phyloP scores from a whole-genome alignment of 371 early-diverging fungal species.

The Nematocida sp. region DNA sequence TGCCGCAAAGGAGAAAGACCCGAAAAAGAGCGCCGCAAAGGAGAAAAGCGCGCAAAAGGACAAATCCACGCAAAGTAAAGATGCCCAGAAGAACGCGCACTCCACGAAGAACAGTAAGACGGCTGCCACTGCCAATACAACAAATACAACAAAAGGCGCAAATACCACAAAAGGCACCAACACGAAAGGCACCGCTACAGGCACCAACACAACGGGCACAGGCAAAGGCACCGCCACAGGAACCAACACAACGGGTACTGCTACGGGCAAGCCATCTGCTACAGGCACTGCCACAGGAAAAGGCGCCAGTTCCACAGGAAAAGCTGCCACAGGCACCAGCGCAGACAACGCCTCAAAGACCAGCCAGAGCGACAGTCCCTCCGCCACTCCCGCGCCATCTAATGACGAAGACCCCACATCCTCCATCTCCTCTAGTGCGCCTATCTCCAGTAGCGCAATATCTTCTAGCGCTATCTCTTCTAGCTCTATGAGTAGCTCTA shows the following conservation, averaged over 20 bases:
- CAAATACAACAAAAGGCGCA: slow-evolving; percentile 5
- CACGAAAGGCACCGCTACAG: neutral
- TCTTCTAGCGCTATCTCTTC: too few relatives aligned
- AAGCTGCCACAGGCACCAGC: neutral
- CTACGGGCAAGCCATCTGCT: neutral
- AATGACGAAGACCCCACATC: too few relatives aligned
- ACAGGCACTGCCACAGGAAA: neutral
- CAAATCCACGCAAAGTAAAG: too few relatives aligned
- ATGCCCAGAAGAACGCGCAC: too few relatives aligned
- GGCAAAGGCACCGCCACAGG: neutral
- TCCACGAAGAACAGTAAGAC: neutral
- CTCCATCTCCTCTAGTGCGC: too few relatives aligned
- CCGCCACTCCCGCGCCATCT: neutral
- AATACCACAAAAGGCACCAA: neutral
- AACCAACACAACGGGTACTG: too few relatives aligned
- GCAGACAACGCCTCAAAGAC: neutral
- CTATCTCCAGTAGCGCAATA: too few relatives aligned
- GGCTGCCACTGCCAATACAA: slow-evolving; percentile 3
- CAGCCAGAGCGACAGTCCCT: neutral
- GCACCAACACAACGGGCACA: neutral
- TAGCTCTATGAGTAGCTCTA: too few relatives aligned
- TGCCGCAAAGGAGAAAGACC: neutral
- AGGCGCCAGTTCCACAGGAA: neutral
- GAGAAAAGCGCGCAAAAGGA: neutral
- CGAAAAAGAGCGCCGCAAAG: neutral